Conservation (phyloP, 345 rosid genomes). For the Camelina laxa region DNA sequence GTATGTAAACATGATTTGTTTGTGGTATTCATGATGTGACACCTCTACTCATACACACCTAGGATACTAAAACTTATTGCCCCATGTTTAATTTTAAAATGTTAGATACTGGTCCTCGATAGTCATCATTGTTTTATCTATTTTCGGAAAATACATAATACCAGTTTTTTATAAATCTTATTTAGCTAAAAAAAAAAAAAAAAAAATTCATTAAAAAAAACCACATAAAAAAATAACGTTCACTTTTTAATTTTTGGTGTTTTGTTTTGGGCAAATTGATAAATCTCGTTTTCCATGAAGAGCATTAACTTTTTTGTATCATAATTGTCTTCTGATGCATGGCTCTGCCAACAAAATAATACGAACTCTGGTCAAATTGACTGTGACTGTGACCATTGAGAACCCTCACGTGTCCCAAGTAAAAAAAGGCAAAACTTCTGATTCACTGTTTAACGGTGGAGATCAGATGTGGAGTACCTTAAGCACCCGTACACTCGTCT, state of each 20-base stretch:
- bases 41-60: constrained; percentile 45
- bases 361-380: constrained; percentile 49
- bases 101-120: constrained; percentile 40
- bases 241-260: not conserved
- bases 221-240: not conserved
- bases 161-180: not conserved
- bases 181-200: constrained; percentile 16
- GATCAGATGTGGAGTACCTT: constrained; percentile 21
- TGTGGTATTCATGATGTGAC: constrained; percentile 47
- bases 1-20: constrained; percentile 32
- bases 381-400: constrained; percentile 44
- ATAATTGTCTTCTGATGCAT: constrained; percentile 45
- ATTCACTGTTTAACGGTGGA: constrained; percentile 17
- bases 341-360: constrained; percentile 36
- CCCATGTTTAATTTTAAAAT: constrained; percentile 16
- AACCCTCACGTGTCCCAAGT: constrained; percentile 47
- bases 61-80: constrained; percentile 39
- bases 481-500: constrained; percentile 19
- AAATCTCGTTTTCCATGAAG: constrained; percentile 31
- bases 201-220: not conserved
- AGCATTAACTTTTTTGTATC: constrained; percentile 33
- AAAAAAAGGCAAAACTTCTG: constrained; percentile 31
- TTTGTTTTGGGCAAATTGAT: constrained; percentile 12
- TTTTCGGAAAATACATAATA: constrained; percentile 24
- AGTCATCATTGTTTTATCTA: constrained; percentile 41